Base-by-base conservation (phyloP, 2,329 filamentous ascomycete genomes). In the Colletotrichum camelliae region DNA sequence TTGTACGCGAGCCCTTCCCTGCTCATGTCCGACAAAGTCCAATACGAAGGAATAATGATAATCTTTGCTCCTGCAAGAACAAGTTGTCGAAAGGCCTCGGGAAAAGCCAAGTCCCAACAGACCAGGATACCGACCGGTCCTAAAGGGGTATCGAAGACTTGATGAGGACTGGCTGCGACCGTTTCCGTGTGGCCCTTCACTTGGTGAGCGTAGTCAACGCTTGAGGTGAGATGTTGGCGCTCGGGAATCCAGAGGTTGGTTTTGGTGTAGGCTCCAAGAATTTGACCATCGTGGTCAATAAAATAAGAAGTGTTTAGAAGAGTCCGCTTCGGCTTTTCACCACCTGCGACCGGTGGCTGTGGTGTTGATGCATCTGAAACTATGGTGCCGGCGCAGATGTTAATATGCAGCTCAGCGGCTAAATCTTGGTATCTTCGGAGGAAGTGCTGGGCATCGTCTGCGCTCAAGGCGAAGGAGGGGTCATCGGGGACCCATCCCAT, bases 61-160 rank as follows among this genome's bases (percentile, higher is more conserved):
- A 89, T 85, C 78, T 91, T 89, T 4, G 90, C 90, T 3, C 90
- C 90, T 29, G 87, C 81, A 1, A 85, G 83, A 21, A 92, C 89
- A 72, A 92, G 83, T 74, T 90, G 89, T 4, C 90, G 82, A 78
- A 91, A 92, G 0, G 90, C 90, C 81, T 92, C 90, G 0, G 90
- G 90, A 71, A 92, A 92, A 1, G 90, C 90, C 5, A 92, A 80
- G 76, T 92, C 90, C 90, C 90, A 92, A 82, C 91, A 92, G 24
- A 89, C 90, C 75, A 88, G 84, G 80, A 87, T 79, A 0, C 91
- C 90, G 4, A 91, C 87, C 76, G 87, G 89, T 2, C 90, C 90
- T 5, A 92, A 78, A 0, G 90, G 89, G 2, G 90, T 92, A 61
- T 82, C 75, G 74, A 84, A 81, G 21, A 81, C 80, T 12, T 77